These are phyloP conservation scores for Adenanthera pavonina DNA, from an alignment of 306 rosid genomes.

Conservation along the genomic window DNA sequence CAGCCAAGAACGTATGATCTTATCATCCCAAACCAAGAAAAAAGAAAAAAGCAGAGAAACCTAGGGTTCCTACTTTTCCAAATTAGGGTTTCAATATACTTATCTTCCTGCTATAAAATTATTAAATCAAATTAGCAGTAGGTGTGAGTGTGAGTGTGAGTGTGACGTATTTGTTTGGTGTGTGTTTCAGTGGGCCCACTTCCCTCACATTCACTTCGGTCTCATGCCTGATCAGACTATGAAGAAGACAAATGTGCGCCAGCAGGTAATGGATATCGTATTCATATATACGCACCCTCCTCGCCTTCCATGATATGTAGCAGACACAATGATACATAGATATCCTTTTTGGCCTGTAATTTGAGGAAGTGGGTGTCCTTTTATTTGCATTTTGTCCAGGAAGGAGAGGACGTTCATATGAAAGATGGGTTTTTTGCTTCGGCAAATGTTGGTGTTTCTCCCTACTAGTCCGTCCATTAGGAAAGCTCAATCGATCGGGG, in stretches of 20 bases:
- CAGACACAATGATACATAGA: conserved; percentile 40
- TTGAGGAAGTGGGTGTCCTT: conserved; percentile 26
- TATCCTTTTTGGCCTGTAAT: conserved; percentile 21
- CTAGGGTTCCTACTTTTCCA: conserved; percentile 5
- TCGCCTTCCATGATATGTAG: conserved; percentile 36
- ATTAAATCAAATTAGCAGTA: conserved; percentile 33
- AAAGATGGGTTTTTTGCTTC: conserved; percentile 76
- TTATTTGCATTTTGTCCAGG: conserved; percentile 54
- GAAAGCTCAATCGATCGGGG: neutral
- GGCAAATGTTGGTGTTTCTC: conserved; percentile 75
- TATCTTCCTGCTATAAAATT: neutral
- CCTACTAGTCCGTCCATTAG: conserved; percentile 49
- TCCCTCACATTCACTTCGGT: conserved; percentile 97
- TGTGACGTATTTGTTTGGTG: conserved; percentile 41
- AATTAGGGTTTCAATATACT: conserved; percentile 34
- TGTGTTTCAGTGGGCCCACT: conserved; percentile 93
- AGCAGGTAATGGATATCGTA: conserved; percentile 54
- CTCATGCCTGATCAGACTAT: conserved; percentile 83
- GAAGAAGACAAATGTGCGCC: conserved; percentile 77
- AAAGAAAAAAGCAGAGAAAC: neutral
- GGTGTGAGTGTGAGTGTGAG: conserved; percentile 11
- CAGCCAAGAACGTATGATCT: conserved; percentile 89
- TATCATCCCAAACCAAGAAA: neutral
- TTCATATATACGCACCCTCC: conserved; percentile 32
- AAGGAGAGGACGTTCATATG: conserved; percentile 70